Percentiles rank a stretch among this genome's conserved stretches.
Evolutionary conservation across 768 basidiomycete genomes (phyloP).

Genomic region (Lentinula detonsa): DNA sequence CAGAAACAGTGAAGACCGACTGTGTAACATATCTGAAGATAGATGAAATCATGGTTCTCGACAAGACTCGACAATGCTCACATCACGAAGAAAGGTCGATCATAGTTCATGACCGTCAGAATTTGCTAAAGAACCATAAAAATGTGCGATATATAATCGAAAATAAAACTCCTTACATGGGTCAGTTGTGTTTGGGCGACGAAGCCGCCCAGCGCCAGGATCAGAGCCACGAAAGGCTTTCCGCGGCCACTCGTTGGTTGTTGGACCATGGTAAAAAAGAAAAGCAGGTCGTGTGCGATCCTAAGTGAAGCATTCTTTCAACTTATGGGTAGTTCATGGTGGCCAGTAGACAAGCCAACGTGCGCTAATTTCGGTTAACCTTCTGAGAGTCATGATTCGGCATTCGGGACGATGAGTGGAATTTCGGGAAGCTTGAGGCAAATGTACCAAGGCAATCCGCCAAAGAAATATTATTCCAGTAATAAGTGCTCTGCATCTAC

Average conservation of each 20-base stretch:
- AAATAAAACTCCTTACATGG: not conserved
- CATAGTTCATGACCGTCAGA: not conserved
- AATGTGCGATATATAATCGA: not conserved
- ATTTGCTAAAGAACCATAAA: not conserved
- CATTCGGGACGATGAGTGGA: not conserved
- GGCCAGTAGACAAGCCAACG: constrained; percentile 4
- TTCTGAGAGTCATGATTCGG: not conserved
- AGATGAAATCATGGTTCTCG: not conserved
- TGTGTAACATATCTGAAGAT: not conserved
- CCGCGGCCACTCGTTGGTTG: not conserved
- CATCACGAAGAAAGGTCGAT: not conserved
- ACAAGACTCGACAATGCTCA: not conserved
- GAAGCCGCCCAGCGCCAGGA: constrained; percentile 2
- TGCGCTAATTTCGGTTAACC: not conserved
- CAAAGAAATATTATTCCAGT: too few species aligned
- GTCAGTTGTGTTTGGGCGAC: constrained; percentile 2
- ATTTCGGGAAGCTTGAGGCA: not conserved
- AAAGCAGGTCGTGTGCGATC: not conserved
- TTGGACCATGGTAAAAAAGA: not conserved
- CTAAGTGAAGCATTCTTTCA: not conserved
- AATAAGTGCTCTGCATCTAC: not conserved
- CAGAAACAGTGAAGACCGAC: not conserved
- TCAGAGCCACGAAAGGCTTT: not conserved
- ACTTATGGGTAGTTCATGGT: not conserved
- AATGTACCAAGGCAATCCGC: too few species aligned